A percentile compares a stretch with the other conserved stretches of the same genome.
Evolutionary conservation across 2,329 filamentous ascomycete species (phyloP).

Genomic region (Fusarium falciforme): DNA sequence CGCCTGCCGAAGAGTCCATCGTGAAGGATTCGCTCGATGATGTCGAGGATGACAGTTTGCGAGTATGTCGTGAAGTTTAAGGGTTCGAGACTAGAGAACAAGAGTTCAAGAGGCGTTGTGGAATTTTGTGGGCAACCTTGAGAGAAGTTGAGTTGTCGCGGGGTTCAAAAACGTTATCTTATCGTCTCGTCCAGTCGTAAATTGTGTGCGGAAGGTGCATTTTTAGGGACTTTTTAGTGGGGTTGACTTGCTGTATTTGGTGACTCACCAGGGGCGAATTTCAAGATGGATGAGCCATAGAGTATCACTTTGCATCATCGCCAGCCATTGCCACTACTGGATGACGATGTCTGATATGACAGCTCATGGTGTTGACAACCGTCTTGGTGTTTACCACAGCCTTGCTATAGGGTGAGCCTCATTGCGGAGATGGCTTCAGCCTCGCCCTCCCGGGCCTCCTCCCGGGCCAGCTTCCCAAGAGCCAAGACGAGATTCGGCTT

Average conservation of each 20-base stretch:
- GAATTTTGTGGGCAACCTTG: conserved; percentile 41
- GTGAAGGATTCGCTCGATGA: conserved; percentile 2
- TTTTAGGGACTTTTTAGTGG: conserved; percentile 23
- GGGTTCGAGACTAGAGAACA: not conserved
- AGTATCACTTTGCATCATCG: conserved; percentile 8
- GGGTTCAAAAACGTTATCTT: conserved; percentile 40
- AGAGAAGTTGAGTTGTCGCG: conserved; percentile 35
- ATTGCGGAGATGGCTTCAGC: conserved; percentile 20
- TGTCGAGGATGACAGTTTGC: not conserved
- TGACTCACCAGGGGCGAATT: conserved; percentile 37
- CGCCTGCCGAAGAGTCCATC: conserved; percentile 31
- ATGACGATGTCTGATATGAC: not conserved
- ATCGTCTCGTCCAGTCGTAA: conserved; percentile 11
- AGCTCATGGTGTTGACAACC: not conserved
- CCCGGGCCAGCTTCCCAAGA: not conserved
- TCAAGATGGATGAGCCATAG: conserved; percentile 19
- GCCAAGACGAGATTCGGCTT: not conserved
- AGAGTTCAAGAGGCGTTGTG: conserved; percentile 18
- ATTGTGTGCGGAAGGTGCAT: conserved; percentile 11
- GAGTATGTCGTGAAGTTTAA: conserved; percentile 8
- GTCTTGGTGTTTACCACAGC: conserved; percentile 10
- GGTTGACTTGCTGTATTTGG: conserved; percentile 9
- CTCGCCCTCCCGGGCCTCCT: not conserved
- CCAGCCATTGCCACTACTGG: not conserved
- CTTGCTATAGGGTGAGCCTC: conserved; percentile 8